Evolutionary conservation across 2,329 filamentous ascomycete genomes (phyloP).

Genomic region (Juglanconis oblonga): DNA sequence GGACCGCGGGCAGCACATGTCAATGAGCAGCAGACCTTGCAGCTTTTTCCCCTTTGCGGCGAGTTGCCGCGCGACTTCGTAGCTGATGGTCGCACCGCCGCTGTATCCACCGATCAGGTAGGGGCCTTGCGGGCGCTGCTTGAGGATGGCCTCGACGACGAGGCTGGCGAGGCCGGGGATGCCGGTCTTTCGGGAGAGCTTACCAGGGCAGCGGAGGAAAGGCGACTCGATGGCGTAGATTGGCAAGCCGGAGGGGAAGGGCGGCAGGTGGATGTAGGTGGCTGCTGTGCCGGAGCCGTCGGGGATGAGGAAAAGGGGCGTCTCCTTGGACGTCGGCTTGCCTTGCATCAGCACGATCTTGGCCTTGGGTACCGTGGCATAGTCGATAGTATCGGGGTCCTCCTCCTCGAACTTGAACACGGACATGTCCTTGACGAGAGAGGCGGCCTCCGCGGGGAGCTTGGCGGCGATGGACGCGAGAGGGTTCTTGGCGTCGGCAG

Average conservation of each 20-base stretch:
- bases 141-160: slow-evolving; percentile 23
- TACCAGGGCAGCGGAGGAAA: slow-evolving; percentile 22
- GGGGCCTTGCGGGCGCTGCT: slow-evolving; percentile 22
- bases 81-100: slow-evolving; percentile 24
- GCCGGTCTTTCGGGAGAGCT: slow-evolving; percentile 20
- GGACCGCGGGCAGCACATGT: slow-evolving; percentile 22
- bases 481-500: background rate
- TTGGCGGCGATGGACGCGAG: background rate
- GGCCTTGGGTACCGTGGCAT: slow-evolving; percentile 15
- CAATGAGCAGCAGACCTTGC: slow-evolving; percentile 22
- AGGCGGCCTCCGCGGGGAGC: background rate
- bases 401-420: slow-evolving; percentile 15
- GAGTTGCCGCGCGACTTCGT: slow-evolving; percentile 24
- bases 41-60: slow-evolving; percentile 18
- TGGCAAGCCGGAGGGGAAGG: slow-evolving; percentile 21
- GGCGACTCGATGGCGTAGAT: slow-evolving; percentile 30
- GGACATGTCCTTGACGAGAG: slow-evolving; percentile 14
- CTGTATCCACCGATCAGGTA: slow-evolving; percentile 26
- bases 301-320: slow-evolving; percentile 28
- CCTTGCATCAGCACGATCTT: slow-evolving; percentile 27
- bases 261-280: slow-evolving; percentile 25
- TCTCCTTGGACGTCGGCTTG: slow-evolving; percentile 13
- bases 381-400: slow-evolving; percentile 14
- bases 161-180: slow-evolving; percentile 19
- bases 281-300: slow-evolving; percentile 26